Base-by-base conservation (phyloP, 345 rosid genomes). In the Eucalyptus tenuipes region DNA sequence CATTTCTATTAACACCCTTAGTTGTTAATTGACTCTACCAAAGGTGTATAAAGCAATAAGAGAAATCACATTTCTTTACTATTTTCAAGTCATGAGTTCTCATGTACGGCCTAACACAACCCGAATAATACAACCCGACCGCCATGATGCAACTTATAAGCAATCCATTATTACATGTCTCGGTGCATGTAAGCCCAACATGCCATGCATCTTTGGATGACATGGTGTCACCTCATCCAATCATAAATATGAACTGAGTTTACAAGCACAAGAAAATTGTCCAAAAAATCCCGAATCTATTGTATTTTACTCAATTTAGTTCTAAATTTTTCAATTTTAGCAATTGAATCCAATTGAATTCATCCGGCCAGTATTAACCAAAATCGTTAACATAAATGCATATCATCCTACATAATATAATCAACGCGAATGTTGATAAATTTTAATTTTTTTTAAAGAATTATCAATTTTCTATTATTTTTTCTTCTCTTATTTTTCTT, bases 251-350 rank as follows among this genome's bases (percentile, higher is more conserved):
- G 2, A 59, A 29, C 27, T 27, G 4, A 59, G 68, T 20, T 20
- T 9, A 18, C 59, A 20, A 53, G 59, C 59, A 53, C 11, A 53
- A 22, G 11, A 53, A 53, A 22, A 53, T 53, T 53, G 4, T 53
- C 25, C 27, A 22, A 53, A 53, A 53, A 53, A 0, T 53, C 59
- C 0, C 0, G 0, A 53, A 53, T 4, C 0, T 20, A 53, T 20
- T 53, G 1, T 53, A 53, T 0, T 53, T 53, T 22, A 22, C 20
- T 0, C 0, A 53, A 53, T 53, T 53, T 8, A 53, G 0, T 53
- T 9, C 2, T 53, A 22, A 53, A 53, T 0, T 53, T 53, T 53
- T 53, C 10, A 53, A 7, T 53, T 53, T 53, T 53, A 20, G 24
- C 2, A 8, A 4, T 53, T 53, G 11, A 53, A 53, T 53, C 59